phyloP scores from a whole-genome alignment of 352 stramenopile genomes.

The Phytophthora rubi region DNA sequence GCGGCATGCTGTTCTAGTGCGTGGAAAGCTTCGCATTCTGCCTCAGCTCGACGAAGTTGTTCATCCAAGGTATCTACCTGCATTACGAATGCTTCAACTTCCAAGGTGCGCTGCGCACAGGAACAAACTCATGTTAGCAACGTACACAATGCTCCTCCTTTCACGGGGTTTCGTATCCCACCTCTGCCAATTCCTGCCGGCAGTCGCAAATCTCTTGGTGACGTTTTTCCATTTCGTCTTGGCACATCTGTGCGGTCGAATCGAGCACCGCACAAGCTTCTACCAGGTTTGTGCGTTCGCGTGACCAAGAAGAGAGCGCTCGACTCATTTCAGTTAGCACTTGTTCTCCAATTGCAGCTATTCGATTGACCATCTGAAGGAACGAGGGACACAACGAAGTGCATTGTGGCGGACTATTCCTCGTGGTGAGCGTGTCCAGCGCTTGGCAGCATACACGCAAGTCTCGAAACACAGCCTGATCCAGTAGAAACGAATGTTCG shows the following conservation, averaged over 20 bases:
- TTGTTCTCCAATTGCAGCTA: constrained; percentile 19
- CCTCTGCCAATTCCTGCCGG: constrained; percentile 37
- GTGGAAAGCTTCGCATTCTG: constrained; percentile 22
- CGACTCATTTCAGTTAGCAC: constrained; percentile 19
- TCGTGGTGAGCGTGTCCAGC: constrained; percentile 18
- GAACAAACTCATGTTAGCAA: constrained; percentile 7
- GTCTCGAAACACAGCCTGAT: constrained; percentile 18
- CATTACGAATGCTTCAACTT: constrained; percentile 32
- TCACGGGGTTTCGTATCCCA: constrained; percentile 3
- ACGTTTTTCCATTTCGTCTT: constrained; percentile 46
- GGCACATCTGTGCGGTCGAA: constrained; percentile 37
- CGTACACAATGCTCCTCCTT: not conserved
- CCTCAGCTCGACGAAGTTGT: constrained; percentile 30
- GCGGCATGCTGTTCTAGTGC: constrained; percentile 34
- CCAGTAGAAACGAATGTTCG: constrained; percentile 17
- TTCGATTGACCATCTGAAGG: constrained; percentile 11
- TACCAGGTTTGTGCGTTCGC: constrained; percentile 43
- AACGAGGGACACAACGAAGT: constrained; percentile 24
- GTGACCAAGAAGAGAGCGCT: constrained; percentile 43
- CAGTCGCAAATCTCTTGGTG: constrained; percentile 35
- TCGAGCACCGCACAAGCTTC: constrained; percentile 41
- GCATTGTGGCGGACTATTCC: constrained; percentile 1
- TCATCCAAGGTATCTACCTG: constrained; percentile 33
- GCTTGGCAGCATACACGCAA: constrained; percentile 34
- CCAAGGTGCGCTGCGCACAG: constrained; percentile 20